A percentile compares a stretch with the other conserved stretches of the same genome.
phyloP scores from a whole-genome alignment of 1,139 yeast genomes.

The Suhomyces maxii region DNA sequence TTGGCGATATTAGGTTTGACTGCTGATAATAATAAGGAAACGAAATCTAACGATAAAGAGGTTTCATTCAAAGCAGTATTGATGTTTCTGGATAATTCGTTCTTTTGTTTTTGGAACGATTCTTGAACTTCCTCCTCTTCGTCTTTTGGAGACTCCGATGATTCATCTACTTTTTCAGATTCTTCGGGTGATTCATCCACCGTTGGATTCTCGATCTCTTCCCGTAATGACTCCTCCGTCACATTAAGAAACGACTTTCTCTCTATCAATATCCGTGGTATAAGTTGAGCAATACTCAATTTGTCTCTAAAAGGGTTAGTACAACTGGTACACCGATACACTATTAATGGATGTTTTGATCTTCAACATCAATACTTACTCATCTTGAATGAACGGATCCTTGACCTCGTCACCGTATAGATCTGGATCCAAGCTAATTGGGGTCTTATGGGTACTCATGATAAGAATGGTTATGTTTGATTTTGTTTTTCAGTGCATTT shows the following conservation, averaged over 20 bases:
- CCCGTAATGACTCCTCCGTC: conserved; percentile 54
- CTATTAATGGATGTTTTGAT: background rate
- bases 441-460: conserved; percentile 9
- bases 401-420: conserved; percentile 28
- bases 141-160: conserved; percentile 3
- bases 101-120: conserved; percentile 52
- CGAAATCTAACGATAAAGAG: conserved; percentile 82
- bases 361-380: conserved; percentile 26
- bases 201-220: conserved; percentile 37
- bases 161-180: conserved; percentile 3
- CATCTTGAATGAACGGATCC: conserved; percentile 43
- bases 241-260: conserved; percentile 45
- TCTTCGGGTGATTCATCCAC: conserved; percentile 10
- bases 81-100: conserved; percentile 56
- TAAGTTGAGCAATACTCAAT: conserved; percentile 39
- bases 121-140: conserved; percentile 6
- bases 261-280: conserved; percentile 42
- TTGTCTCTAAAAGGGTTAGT: conserved; percentile 31
- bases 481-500: conserved; percentile 3
- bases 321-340: background rate
- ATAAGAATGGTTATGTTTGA: background rate
- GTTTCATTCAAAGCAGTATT: conserved; percentile 82
- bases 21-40: conserved; percentile 79
- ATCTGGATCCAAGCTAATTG: conserved; percentile 25
- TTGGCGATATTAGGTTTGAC: conserved; percentile 82